Base-by-base conservation (phyloP, 2,329 filamentous ascomycete genomes). In the Paramyrothecium roridum region DNA sequence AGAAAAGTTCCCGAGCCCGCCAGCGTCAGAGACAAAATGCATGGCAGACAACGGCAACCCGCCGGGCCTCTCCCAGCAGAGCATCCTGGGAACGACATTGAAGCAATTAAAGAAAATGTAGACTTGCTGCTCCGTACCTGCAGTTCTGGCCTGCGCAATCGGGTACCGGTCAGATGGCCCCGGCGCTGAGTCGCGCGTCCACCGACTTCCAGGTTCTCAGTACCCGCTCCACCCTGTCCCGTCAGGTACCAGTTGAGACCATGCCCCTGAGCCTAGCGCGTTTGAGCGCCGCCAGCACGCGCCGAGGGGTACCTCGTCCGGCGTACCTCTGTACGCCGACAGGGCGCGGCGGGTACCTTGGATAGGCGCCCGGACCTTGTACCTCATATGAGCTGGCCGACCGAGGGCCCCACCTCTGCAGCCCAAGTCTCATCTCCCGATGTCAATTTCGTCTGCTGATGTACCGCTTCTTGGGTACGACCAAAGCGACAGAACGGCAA, bases 351-450 rank as follows among this genome's bases (percentile, higher is more conserved):
- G 19, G 6, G 47, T 22, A 48, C 23, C 20, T 22, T 13, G 17
- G 13, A 22, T 20, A 4, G 21, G 13, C 4, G 26, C n/a, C 37
- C 37, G n/a, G 37, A 13, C n/a, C 12, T 17, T 16, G 37, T 43
- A 43, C 12, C 37, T 43, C 37, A 13, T 43, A 6, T 26, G 48
- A 40, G 16, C 54, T 30, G 50, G n/a, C 43, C n/a, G 20, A 49
- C 50, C 30, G 23, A n/a, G 23, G 40, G 52, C 48, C 55, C 52
- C 52, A 57, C 60, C 57, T 54, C 56, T 58, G 59, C 56, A 55
- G 59, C 59, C 53, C 52, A 61, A 54, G 57, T 56, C 59, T 62
- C 59, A 62, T 62, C 60, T 62, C 54, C 54, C 54, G 54, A 33
- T 59, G 57, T 59, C 60, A 62, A 62, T 54, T 58, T 63, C 56